Percentiles rank a stretch among this genome's conserved stretches.
Evolutionary conservation across 2,329 filamentous ascomycete species (phyloP).

Genomic region (Apiospora saccharicola): DNA sequence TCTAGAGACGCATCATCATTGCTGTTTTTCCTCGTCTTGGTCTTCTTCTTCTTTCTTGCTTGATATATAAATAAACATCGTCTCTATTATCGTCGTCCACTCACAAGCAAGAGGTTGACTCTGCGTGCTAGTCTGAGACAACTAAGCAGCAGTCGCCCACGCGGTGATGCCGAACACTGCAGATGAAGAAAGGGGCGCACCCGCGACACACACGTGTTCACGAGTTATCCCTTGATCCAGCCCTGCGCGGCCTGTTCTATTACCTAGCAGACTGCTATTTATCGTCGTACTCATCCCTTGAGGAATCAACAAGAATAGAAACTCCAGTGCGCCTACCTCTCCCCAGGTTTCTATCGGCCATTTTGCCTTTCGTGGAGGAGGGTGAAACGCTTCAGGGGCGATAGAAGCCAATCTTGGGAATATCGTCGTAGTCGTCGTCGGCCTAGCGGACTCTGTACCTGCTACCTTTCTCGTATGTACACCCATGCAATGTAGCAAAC

Average conservation of each 20-base stretch:
- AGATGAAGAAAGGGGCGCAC: slow-evolving; percentile 4
- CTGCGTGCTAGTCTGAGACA: background rate
- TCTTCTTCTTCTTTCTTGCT: too few relatives aligned
- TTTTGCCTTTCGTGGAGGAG: background rate
- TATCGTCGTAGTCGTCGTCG: background rate
- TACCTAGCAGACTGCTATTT: too few relatives aligned
- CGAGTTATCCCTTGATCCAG: background rate
- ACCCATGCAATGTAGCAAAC: too few relatives aligned
- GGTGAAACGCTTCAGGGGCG: background rate
- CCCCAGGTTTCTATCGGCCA: background rate
- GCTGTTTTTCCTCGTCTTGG: too few relatives aligned
- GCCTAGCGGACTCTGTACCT: background rate
- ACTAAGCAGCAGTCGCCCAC: background rate
- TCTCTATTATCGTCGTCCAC: background rate
- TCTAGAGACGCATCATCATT: background rate
- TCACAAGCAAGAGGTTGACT: background rate
- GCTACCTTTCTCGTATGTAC: too few relatives aligned
- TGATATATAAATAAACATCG: background rate
- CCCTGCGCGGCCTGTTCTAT: background rate
- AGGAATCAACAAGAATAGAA: background rate
- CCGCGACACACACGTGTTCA: background rate
- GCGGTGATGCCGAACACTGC: slow-evolving; percentile 1
- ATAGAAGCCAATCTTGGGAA: background rate
- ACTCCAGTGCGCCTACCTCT: background rate
- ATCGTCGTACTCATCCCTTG: background rate